Percentiles rank a stretch among this genome's conserved stretches.
phyloP scores from a whole-genome alignment of 2,329 filamentous ascomycete genomes.

The Curvularia verruculosa region DNA sequence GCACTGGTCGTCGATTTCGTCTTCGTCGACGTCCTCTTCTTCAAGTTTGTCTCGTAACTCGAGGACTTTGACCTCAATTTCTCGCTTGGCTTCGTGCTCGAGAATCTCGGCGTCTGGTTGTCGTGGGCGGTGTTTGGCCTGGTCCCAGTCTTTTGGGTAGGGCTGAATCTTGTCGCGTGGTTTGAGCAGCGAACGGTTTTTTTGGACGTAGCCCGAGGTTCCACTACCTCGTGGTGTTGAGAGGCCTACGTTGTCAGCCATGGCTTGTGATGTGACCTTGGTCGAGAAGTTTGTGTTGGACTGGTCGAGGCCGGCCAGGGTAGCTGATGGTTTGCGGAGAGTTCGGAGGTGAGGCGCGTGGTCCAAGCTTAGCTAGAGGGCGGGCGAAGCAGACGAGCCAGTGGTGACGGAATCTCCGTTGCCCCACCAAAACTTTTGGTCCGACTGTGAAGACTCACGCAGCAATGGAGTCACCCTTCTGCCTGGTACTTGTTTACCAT shows the following conservation, averaged over 20 bases:
- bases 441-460: slow-evolving; percentile 30
- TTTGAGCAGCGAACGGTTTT: slow-evolving; percentile 86
- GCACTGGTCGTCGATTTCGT: slow-evolving; percentile 84
- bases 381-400: no score
- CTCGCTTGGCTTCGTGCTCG: slow-evolving; percentile 89
- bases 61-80: slow-evolving; percentile 91
- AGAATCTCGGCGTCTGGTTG: slow-evolving; percentile 91
- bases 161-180: slow-evolving; percentile 81
- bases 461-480: slow-evolving; percentile 30
- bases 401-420: slow-evolving; percentile 12
- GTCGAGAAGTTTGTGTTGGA: neutral
- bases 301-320: neutral
- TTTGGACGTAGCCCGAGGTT: slow-evolving; percentile 96
- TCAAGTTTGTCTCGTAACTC: slow-evolving; percentile 90
- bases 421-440: slow-evolving; percentile 41
- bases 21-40: slow-evolving; percentile 84
- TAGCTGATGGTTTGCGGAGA: slow-evolving; percentile 18
- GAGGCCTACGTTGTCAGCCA: slow-evolving; percentile 98
- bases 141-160: slow-evolving; percentile 74
- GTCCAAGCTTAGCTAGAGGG: slow-evolving; percentile 19
- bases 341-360: slow-evolving; percentile 31
- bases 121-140: slow-evolving; percentile 74
- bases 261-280: slow-evolving; percentile 48
- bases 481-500: neutral
- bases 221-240: slow-evolving; percentile 92